phyloP scores from a whole-genome alignment of 768 basidiomycete species.

The Panellus pusillus region DNA sequence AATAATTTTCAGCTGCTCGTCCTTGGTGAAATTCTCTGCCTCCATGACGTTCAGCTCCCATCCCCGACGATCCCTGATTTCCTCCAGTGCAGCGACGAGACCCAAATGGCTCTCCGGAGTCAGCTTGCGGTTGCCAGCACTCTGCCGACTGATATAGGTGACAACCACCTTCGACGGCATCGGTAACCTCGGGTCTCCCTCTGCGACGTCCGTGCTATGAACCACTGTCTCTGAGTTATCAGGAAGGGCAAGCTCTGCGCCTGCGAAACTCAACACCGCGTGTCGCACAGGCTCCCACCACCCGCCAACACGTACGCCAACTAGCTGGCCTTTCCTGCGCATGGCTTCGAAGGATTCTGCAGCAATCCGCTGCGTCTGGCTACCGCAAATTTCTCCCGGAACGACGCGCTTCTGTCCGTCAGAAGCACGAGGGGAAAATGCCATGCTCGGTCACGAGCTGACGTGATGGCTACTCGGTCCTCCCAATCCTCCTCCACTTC shows the following conservation, averaged over 20 bases:
- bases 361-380: conserved; percentile 68
- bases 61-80: conserved; percentile 43
- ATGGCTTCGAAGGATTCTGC: conserved; percentile 65
- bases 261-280: conserved; percentile 67
- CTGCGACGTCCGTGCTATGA: conserved; percentile 3
- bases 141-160: conserved; percentile 71
- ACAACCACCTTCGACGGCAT: conserved; percentile 56
- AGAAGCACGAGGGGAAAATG: conserved; percentile 70
- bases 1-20: conserved; percentile 67
- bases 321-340: conserved; percentile 30
- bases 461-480: conserved; percentile 50
- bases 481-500: conserved; percentile 73
- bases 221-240: conserved; percentile 19
- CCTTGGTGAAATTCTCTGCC: conserved; percentile 67
- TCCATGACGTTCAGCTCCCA: conserved; percentile 64
- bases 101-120: conserved; percentile 52
- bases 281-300: conserved; percentile 83
- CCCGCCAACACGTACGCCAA: conserved; percentile 43
- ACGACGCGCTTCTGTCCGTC: conserved; percentile 75
- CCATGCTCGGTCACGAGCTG: conserved; percentile 48
- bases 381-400: conserved; percentile 66
- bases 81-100: conserved; percentile 51
- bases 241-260: conserved; percentile 35
- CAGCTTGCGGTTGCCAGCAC: conserved; percentile 47
- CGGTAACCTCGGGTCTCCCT: conserved; percentile 31